Conservation (phyloP, 352 stramenopile species). For the Pythium aquatile region DNA sequence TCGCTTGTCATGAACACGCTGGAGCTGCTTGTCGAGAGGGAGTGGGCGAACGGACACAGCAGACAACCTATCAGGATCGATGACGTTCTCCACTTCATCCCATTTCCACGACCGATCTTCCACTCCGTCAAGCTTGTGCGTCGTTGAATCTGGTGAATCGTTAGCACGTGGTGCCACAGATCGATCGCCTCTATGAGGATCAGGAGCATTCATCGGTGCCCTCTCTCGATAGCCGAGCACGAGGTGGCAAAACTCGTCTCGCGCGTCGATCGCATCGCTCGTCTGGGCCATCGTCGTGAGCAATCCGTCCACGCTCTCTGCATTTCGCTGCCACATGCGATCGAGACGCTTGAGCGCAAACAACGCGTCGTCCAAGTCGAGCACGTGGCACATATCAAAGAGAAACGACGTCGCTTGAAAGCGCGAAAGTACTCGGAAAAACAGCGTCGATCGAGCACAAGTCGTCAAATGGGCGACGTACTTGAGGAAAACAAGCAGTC, state of each 20-base stretch:
- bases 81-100: neutral
- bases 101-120: neutral
- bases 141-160: neutral
- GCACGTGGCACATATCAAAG: conserved; percentile 62
- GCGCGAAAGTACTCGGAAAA: conserved; percentile 56
- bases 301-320: conserved; percentile 27
- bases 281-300: conserved; percentile 17
- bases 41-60: conserved; percentile 3
- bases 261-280: conserved; percentile 23
- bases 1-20: conserved; percentile 14
- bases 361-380: conserved; percentile 62
- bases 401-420: conserved; percentile 52
- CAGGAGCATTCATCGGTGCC: neutral
- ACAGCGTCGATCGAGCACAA: conserved; percentile 27
- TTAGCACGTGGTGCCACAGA: neutral
- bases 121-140: neutral
- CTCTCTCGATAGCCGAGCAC: conserved; percentile 50
- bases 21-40: conserved; percentile 15
- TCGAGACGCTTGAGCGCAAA: conserved; percentile 65
- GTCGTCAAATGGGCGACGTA: conserved; percentile 40
- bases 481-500: conserved; percentile 41
- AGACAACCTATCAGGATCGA: neutral
- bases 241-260: conserved; percentile 66
- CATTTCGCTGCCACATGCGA: conserved; percentile 40
- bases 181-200: neutral